Percentiles rank a stretch among this genome's conserved stretches.
These are phyloP conservation scores for Lachancea lanzarotensis DNA, from an alignment of 805 yeast species.

Conservation along the genomic window DNA sequence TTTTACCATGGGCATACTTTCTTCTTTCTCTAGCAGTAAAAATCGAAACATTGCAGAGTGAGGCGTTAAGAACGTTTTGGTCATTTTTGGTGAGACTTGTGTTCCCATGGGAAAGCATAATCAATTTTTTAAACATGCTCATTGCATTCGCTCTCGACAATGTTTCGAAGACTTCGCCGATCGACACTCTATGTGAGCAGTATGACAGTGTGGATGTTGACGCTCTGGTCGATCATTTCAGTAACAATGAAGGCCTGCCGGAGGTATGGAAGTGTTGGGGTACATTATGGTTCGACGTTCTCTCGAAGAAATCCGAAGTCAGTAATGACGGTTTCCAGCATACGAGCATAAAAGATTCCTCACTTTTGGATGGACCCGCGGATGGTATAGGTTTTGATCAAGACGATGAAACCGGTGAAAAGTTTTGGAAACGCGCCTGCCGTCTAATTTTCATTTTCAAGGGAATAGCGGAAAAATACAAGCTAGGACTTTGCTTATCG, in stretches of 20 bases:
- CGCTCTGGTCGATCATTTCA: constrained; percentile 43
- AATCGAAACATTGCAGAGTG: constrained; percentile 28
- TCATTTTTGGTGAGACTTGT: constrained; percentile 38
- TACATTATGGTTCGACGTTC: constrained; percentile 66
- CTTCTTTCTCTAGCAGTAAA: constrained; percentile 58
- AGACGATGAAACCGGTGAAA: constrained; percentile 30
- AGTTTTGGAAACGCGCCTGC: constrained; percentile 31
- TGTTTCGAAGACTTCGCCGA: constrained; percentile 13
- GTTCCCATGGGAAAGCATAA: constrained; percentile 64
- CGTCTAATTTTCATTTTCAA: constrained; percentile 28
- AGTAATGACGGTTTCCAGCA: constrained; percentile 37
- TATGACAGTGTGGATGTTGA: constrained; percentile 28
- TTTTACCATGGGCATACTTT: constrained; percentile 72
- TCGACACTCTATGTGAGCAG: constrained; percentile 20
- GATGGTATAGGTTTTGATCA: constrained; percentile 49
- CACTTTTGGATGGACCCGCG: constrained; percentile 56
- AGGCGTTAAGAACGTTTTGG: constrained; percentile 26
- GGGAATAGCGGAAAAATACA: constrained; percentile 22
- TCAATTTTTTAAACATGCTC: constrained; percentile 56
- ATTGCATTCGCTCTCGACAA: constrained; percentile 32
- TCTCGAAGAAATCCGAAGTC: constrained; percentile 47
- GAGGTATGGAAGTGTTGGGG: constrained; percentile 89
- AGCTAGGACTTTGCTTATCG: constrained; percentile 7
- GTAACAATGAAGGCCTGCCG: constrained; percentile 55
- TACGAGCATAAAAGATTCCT: constrained; percentile 52